Base-by-base conservation (phyloP, 2,329 filamentous ascomycete genomes). In the Colletotrichum sp. region DNA sequence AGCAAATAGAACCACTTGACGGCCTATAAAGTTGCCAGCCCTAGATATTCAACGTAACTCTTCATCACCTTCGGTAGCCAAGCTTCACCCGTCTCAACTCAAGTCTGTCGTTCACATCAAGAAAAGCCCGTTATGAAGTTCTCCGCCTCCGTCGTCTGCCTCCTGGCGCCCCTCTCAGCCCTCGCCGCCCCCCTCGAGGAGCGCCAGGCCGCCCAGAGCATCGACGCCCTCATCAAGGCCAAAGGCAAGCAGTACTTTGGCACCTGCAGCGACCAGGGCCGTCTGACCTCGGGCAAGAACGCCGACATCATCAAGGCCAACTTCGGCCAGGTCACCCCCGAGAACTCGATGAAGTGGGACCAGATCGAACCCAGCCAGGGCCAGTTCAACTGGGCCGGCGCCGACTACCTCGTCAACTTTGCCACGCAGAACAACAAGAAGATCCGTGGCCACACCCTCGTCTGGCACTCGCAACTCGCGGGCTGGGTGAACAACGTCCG, bases 321-420 rank as follows among this genome's bases (percentile, higher is more conserved):
- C 82, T 94, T 94, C 77, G 92, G 92, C 24, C 89, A 92, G 81
- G 86, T 94, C 26, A 93, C 92, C 0, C 89, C 90, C 2, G 93
- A 94, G 86, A 94, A 95, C 87, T 91, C 88, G 81, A 93, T 93
- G 90, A 94, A 94, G 84, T 94, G 92, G 92, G 91, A 93, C 79
- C 85, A 89, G 39, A 87, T 87, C 21, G 86, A 93, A 82, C 80
- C 80, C n/a, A 81, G 81, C 21, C 85, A 86, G 76, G 88, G 88
- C 75, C 80, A 79, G 3, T 94, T 92, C 87, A 91, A 85, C 77
- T 93, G 92, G 79, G 81, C 79, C 18, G 84, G 83, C n/a, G 88
- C 90, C 15, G 92, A 94, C 82, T 87, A 88, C 80, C 87, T 93
- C 10, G 90, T 93, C 75, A 83, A 91, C 82, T 93, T 87, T 83